Evolutionary conservation across 2,329 filamentous ascomycete species (phyloP).

Genomic region (Diplodia mutila): DNA sequence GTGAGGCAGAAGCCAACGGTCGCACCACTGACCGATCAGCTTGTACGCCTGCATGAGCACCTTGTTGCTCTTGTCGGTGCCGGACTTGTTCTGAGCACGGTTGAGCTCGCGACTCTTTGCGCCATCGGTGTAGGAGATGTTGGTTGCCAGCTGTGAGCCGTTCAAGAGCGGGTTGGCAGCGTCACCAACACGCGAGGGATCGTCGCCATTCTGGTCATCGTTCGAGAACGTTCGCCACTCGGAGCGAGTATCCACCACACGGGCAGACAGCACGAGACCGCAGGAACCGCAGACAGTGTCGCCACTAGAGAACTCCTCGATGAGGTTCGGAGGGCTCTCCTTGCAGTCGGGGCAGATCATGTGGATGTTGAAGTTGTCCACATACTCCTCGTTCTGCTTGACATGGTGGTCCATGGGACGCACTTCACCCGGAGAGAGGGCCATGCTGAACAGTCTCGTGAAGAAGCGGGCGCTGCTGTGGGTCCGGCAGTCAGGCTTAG

Average conservation of each 20-base stretch:
- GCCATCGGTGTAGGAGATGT: conserved; percentile 71
- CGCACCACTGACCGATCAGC: conserved; percentile 85
- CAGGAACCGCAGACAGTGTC: conserved; percentile 94
- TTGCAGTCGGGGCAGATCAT: conserved; percentile 90
- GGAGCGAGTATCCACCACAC: conserved; percentile 92
- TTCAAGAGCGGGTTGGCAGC: conserved; percentile 87
- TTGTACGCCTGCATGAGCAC: conserved; percentile 79
- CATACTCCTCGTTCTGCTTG: conserved; percentile 57
- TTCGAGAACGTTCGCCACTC: conserved; percentile 99
- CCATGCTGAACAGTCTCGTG: not conserved
- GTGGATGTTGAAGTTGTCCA: conserved; percentile 83
- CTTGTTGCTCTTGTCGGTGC: conserved; percentile 82
- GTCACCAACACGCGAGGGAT: conserved; percentile 97
- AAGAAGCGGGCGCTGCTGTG: not conserved
- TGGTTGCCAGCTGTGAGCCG: conserved; percentile 85
- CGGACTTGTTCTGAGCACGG: conserved; percentile 80
- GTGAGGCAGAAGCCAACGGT: conserved; percentile 66
- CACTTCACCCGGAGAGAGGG: conserved; percentile 51
- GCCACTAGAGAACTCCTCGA: conserved; percentile 89
- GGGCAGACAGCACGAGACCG: conserved; percentile 85
- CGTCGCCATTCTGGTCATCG: conserved; percentile 94
- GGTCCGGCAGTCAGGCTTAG: not conserved
- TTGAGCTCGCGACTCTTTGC: conserved; percentile 75
- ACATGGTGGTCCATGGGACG: conserved; percentile 43
- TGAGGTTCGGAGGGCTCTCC: conserved; percentile 86